These are phyloP conservation scores for Cytospora piceicola DNA, from an alignment of 2,329 filamentous ascomycete species.

Conservation along the genomic window DNA sequence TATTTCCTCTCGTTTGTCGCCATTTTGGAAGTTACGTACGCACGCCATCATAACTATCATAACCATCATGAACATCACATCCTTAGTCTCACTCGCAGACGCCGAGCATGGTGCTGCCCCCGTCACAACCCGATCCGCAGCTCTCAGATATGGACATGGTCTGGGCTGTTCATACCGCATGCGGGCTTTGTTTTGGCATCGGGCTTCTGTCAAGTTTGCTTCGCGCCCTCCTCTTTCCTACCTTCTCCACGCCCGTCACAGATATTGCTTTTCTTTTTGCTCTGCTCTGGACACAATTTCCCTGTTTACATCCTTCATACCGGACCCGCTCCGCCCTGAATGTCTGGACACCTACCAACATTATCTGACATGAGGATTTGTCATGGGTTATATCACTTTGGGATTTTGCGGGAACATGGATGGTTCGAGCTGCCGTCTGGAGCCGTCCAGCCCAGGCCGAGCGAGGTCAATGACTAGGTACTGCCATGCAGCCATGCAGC, in stretches of 20 bases:
- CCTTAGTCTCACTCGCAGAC: no score
- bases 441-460: neutral
- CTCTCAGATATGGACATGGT: neutral
- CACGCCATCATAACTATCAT: no score
- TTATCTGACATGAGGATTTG: constrained; percentile 11
- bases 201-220: neutral
- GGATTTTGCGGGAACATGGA: constrained; percentile 2
- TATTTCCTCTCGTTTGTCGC: no score
- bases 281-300: constrained; percentile 7
- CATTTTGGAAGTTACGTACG: no score
- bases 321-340: constrained; percentile 15
- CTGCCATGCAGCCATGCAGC: no score
- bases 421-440: constrained; percentile 3
- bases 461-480: no score
- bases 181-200: no score
- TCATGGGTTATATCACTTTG: constrained; percentile 6
- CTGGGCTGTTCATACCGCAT: neutral
- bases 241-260: constrained; percentile 14
- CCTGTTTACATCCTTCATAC: constrained; percentile 15
- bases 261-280: neutral
- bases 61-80: no score
- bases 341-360: constrained; percentile 3
- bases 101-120: no score
- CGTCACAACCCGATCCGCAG: neutral
- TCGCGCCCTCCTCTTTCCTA: neutral